Evolutionary conservation across 1,284 basidiomycete genomes (phyloP).

Genomic region (Sparassis latifolia): DNA sequence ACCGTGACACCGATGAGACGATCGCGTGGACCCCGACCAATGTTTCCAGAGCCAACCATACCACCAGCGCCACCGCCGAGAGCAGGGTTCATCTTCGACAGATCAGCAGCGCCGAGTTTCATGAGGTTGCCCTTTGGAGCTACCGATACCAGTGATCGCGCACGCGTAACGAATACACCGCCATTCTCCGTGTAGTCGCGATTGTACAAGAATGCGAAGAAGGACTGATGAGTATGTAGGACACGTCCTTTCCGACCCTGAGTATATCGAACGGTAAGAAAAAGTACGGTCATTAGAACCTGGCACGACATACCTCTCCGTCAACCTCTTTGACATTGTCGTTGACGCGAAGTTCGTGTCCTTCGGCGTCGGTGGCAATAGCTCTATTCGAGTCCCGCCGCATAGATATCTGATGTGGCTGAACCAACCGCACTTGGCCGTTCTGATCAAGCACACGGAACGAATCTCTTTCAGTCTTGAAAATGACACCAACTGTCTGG

Average conservation of each 20-base stretch:
- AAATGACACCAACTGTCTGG: conserved; percentile 94
- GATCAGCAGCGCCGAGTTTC: conserved; percentile 63
- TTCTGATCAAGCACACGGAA: conserved; percentile 97
- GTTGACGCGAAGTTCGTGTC: conserved; percentile 76
- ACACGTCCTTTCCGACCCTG: conserved; percentile 89
- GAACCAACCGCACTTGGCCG: conserved; percentile 83
- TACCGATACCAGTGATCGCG: conserved; percentile 72
- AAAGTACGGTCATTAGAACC: neutral
- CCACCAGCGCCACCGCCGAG: conserved; percentile 56
- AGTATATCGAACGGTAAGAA: neutral
- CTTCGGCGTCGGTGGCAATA: conserved; percentile 87
- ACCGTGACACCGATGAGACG: conserved; percentile 80
- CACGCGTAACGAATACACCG: conserved; percentile 89
- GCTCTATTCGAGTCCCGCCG: conserved; percentile 78
- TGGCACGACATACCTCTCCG: conserved; percentile 60
- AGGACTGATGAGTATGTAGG: conserved; percentile 92
- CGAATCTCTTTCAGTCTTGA: conserved; percentile 92
- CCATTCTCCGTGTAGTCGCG: conserved; percentile 88
- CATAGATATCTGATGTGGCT: conserved; percentile 93
- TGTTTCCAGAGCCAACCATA: conserved; percentile 76
- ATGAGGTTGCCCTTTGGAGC: conserved; percentile 76
- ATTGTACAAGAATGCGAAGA: conserved; percentile 92
- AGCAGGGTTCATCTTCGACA: conserved; percentile 96
- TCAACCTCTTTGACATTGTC: conserved; percentile 95
- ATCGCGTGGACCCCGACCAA: conserved; percentile 72